phyloP scores from a whole-genome alignment of 139 green algal genomes.

The Ettlia oleoabundans region DNA sequence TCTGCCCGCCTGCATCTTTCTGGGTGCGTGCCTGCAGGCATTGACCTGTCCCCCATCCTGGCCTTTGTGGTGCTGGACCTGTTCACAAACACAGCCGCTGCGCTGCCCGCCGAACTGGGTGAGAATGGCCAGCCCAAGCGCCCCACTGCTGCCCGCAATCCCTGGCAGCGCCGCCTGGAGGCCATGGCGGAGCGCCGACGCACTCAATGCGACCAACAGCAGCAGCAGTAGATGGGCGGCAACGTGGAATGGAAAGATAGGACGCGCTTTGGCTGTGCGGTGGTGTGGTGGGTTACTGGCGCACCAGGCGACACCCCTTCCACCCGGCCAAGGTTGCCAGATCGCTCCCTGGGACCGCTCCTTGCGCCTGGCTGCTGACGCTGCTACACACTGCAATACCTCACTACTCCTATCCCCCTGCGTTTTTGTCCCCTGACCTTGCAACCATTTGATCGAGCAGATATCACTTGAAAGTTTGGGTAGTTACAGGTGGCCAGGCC shows the following conservation, averaged over 20 bases:
- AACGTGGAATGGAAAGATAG: too few relatives aligned
- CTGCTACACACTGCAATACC: too few relatives aligned
- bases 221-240: constrained; percentile 10
- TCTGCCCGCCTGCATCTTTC: background rate
- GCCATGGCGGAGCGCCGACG: constrained; percentile 19
- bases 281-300: background rate
- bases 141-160: background rate
- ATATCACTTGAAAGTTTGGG: too few relatives aligned
- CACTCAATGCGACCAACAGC: constrained; percentile 17
- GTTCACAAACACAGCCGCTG: constrained; percentile 86
- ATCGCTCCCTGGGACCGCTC: too few relatives aligned
- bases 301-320: too few relatives aligned
- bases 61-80: constrained; percentile 94
- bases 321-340: too few relatives aligned
- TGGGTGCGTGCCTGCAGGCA: background rate
- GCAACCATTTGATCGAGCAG: too few relatives aligned
- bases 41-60: constrained; percentile 96
- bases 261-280: too few relatives aligned
- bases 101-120: constrained; percentile 82
- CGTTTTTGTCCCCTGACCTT: too few relatives aligned
- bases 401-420: too few relatives aligned
- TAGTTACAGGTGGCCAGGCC: too few relatives aligned
- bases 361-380: too few relatives aligned
- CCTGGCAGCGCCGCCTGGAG: constrained; percentile 41
- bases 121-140: constrained; percentile 46